Conservation (phyloP, 192 early-diverging fungal genomes). For the Backusella morwellensis region DNA sequence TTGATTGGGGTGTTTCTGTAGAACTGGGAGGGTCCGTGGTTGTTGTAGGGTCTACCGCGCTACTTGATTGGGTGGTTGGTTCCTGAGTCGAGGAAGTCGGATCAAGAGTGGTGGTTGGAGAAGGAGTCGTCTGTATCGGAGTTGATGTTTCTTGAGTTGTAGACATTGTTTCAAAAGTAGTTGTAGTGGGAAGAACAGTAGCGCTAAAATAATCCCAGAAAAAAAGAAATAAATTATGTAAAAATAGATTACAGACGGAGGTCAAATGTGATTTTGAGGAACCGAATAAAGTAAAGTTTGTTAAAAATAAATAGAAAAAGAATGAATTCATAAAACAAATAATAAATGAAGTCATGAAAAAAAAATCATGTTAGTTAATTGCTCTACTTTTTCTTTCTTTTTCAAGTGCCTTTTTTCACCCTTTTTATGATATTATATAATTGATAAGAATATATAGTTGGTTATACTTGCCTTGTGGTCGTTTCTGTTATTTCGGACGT, state of each 20-base stretch:
- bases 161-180: slow-evolving; percentile 9
- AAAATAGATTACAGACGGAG: slow-evolving; percentile 1
- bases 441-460: background rate
- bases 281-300: slow-evolving; percentile 4
- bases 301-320: background rate
- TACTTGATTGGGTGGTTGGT: background rate
- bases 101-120: background rate
- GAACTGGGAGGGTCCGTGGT: background rate
- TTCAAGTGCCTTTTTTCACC: background rate
- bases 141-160: background rate
- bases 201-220: background rate
- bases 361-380: background rate
- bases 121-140: background rate
- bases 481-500: background rate
- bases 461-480: background rate
- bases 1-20: background rate
- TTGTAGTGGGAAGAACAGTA: slow-evolving; percentile 2
- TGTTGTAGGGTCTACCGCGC: background rate
- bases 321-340: background rate
- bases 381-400: background rate
- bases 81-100: background rate
- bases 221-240: background rate
- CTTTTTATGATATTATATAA: background rate
- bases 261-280: background rate
- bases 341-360: background rate